Base-by-base conservation (phyloP, 306 rosid genomes). In the Luffa aegyptiaca region DNA sequence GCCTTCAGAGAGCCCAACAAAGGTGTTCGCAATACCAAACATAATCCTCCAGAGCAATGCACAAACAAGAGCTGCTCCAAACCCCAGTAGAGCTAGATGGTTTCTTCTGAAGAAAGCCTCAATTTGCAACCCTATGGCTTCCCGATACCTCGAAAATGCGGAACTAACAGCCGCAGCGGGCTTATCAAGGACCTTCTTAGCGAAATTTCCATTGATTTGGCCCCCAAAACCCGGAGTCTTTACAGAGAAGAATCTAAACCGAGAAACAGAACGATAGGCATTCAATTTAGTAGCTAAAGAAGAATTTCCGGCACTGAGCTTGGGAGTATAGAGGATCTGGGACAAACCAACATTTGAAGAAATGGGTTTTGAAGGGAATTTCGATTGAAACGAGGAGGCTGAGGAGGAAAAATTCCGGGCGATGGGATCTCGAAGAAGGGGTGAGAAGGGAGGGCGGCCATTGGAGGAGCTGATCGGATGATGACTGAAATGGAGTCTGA, bases 41-140 rank as follows among this genome's bases (percentile, higher is more conserved):
- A 95, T 91, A 76, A 89, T 46, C 87, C 85, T 87, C 99, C 99
- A 95, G 0, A 92, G 89, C 59, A 95, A 0, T 48, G 86, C 90
- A 81, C 99, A 95, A 17, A 92, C 78, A 56, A 95, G 0, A 58
- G 91, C 85, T 5, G 87, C 99, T 6, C 69, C 91, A n/a, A 84
- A 90, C n/a, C 93, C 97, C 14, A 88, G 26, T 8, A 95, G 81
- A 79, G 90, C 55, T 63, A 90, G 88, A 61, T 80, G 79, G 61
- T 95, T 89, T 75, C 96, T 88, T 82, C 77, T 89, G 82, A 81
- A 90, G 75, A 95, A 93, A n/a, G 99, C 93, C 85, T 93, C 99
- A 41, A 93, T 52, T 83, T 95, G 99, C 87, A 95, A 48, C 51
- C 94, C 96, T 4, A 95, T 62, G 5, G 98, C 97, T 87, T 80